Conservation (phyloP, 1,139 yeast species). For the Blastobotrys proliferans region DNA sequence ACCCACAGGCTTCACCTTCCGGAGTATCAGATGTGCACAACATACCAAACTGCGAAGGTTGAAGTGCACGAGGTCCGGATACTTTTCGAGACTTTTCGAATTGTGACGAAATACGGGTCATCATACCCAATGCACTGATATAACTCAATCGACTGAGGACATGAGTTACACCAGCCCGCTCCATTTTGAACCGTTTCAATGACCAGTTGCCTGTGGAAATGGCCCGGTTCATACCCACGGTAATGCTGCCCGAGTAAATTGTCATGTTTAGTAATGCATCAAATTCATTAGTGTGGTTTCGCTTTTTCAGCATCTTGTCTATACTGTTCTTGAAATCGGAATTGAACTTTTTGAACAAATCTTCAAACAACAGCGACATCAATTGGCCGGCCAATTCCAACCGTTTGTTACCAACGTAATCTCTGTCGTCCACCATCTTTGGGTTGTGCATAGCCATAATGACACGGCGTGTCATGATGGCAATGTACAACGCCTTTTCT, state of each 20-base stretch:
- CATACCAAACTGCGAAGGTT: conserved; percentile 99
- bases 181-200: conserved; percentile 97
- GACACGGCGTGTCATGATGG: conserved; percentile 92
- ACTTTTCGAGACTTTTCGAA: conserved; percentile 97
- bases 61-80: conserved; percentile 98
- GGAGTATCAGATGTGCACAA: conserved; percentile 98
- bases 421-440: conserved; percentile 94
- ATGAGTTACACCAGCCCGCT: conserved; percentile 98
- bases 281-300: conserved; percentile 90
- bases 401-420: conserved; percentile 97
- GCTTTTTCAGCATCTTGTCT: conserved; percentile 89
- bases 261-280: conserved; percentile 87
- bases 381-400: conserved; percentile 96
- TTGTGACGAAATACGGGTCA: conserved; percentile 98
- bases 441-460: conserved; percentile 98
- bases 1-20: conserved; percentile 99
- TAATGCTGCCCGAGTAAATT: conserved; percentile 86
- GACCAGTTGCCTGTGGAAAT: conserved; percentile 99
- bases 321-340: conserved; percentile 90
- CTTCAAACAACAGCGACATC: conserved; percentile 92
- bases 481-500: conserved; percentile 90
- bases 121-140: conserved; percentile 96
- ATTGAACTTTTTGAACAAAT: conserved; percentile 92
- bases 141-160: conserved; percentile 86
- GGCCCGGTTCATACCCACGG: conserved; percentile 92